Conservation (phyloP, 371 early-diverging fungal species). For the Syncephalis fuscata region DNA sequence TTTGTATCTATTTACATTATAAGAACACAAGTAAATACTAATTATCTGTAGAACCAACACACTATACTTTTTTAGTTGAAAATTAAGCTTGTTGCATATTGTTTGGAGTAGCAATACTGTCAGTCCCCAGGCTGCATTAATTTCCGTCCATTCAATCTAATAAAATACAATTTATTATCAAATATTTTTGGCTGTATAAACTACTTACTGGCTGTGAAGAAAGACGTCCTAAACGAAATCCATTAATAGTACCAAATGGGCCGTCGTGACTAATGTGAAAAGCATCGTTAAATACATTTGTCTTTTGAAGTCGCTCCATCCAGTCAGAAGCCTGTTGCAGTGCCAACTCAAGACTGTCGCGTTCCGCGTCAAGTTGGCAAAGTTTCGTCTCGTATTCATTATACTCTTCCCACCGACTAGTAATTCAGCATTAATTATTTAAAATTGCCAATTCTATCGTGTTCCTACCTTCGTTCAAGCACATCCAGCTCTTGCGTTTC, state of each 20-base stretch:
- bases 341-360: slow-evolving; percentile 58
- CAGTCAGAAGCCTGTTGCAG: slow-evolving; percentile 61
- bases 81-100: slow-evolving; percentile 64
- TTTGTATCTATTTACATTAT: slow-evolving; percentile 30
- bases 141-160: slow-evolving; percentile 85
- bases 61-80: slow-evolving; percentile 54
- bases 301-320: slow-evolving; percentile 69
- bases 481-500: slow-evolving; percentile 45
- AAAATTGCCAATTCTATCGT: too few species aligned
- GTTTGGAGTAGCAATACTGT: slow-evolving; percentile 71
- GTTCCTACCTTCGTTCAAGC: slow-evolving; percentile 28
- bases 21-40: background rate
- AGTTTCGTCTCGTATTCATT: slow-evolving; percentile 49
- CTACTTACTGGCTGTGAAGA: slow-evolving; percentile 39
- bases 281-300: slow-evolving; percentile 85
- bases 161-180: too few species aligned
- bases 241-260: slow-evolving; percentile 84
- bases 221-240: slow-evolving; percentile 75
- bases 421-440: background rate
- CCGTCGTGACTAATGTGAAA: slow-evolving; percentile 78
- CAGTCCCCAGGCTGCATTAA: slow-evolving; percentile 95
- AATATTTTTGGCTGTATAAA: background rate
- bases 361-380: slow-evolving; percentile 48
- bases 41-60: background rate
- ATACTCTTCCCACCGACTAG: slow-evolving; percentile 52